Evolutionary conservation across 768 basidiomycete genomes (phyloP), one percentile per base, ranked within the genome.

Genomic region (Naganishia onofrii): DNA sequence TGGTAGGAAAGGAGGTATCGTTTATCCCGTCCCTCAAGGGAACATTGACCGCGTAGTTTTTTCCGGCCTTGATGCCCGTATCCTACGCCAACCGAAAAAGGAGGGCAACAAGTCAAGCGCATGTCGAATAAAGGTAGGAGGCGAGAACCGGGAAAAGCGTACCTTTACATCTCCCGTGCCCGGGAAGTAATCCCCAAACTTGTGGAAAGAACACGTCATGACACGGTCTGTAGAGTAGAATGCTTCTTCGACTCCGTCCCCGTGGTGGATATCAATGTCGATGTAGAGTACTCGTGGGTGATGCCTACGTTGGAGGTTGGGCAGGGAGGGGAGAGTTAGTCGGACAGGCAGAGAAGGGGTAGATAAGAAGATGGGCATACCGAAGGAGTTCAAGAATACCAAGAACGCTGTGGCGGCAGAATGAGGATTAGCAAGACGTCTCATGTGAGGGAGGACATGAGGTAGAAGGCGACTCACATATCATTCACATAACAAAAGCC

Each of bases 141-240:
- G 23, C 31, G 28, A 58, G 7, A 6, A 26, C 17, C 8, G 9
- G 6, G 38, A 7, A 12, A n/a, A n/a, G n/a, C 60, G 10, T 21
- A 63, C 60, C 60, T 63, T 63, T 13, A 63, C 60, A 81, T 96
- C 94, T n/a, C 96, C 96, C 7, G 96, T 99, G 51, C 96, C 96
- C 31, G 96, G 96, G 81, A 99, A 99, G 81, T 90, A 99, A 81
- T 99, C 96, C 19, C 60, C 60, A 73, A 97, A 99, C 81, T 98
- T 97, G 80, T 99, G 96, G 82, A 98, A 96, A 75, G 91, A 93
- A 77, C 89, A 89, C 0, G 95, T 98, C 96, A 98, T 98, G 68
- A 99, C 96, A 53, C 96, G 86, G 79, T 99, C 95, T 26, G 96
- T 98, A 3, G 93, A 94, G 81, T 98, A 99, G 80, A 99, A 99